phyloP scores from a whole-genome alignment of 106 monocot genomes.

The Dendrobium catenatum region DNA sequence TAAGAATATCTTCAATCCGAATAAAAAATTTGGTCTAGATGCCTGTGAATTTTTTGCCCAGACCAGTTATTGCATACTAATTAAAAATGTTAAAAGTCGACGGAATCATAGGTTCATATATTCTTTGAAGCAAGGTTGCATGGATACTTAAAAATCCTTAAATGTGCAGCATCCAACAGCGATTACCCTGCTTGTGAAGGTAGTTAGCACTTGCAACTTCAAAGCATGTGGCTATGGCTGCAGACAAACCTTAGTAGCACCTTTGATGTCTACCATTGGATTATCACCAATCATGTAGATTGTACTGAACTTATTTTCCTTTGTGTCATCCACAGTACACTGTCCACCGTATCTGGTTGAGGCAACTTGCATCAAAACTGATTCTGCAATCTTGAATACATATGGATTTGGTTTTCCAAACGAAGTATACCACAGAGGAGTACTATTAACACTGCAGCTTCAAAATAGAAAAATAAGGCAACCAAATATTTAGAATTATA shows the following conservation, averaged over 20 bases:
- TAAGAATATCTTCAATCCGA: background rate
- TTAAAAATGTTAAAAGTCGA: background rate
- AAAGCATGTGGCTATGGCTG: background rate
- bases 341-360: constrained; percentile 15
- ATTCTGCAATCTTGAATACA: constrained; percentile 86
- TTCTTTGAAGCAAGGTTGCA: background rate
- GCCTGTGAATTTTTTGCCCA: background rate
- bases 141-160: background rate
- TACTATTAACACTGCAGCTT: constrained; percentile 46
- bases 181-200: background rate
- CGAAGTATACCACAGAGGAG: constrained; percentile 57
- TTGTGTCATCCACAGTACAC: background rate
- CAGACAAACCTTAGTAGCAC: constrained; percentile 65
- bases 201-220: background rate
- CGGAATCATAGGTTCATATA: background rate
- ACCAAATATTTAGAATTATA: constrained; percentile 10
- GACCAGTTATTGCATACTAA: background rate
- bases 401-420: constrained; percentile 91
- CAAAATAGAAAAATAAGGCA: constrained; percentile 2
- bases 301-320: constrained; percentile 30
- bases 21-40: background rate
- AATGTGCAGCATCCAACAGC: too few relatives aligned
- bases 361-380: constrained; percentile 39
- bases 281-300: constrained; percentile 99
- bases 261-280: constrained; percentile 85